Conservation (phyloP, 208 protist species). For the Leishmania gerbilli region DNA sequence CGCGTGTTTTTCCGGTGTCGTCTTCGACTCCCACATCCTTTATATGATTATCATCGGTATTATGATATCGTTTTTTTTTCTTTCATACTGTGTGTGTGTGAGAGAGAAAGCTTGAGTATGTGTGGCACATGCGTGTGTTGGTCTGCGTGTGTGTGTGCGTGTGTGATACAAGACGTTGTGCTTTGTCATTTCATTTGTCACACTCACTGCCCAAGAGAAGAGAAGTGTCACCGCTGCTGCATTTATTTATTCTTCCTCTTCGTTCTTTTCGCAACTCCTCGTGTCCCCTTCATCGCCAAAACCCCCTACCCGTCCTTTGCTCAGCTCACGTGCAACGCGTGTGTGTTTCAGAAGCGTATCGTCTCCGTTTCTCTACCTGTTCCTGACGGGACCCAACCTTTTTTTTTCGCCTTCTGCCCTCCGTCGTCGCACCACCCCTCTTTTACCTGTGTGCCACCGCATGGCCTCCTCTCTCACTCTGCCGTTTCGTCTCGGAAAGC, state of each 20-base stretch:
- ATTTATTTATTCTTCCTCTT: conserved; percentile 7
- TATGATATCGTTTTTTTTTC: not conserved
- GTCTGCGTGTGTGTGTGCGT: not conserved
- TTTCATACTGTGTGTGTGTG: not conserved
- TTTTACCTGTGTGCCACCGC: not conserved
- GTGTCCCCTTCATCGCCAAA: not conserved
- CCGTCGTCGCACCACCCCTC: not conserved
- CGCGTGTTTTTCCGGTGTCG: not conserved
- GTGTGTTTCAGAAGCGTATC: not conserved
- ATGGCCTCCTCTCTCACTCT: not conserved
- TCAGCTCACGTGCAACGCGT: not conserved
- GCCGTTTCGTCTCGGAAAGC: not conserved
- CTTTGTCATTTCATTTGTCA: not conserved
- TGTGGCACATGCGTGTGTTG: not conserved
- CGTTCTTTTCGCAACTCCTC: conserved; percentile 8
- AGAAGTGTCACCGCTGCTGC: not conserved
- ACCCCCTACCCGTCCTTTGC: not conserved
- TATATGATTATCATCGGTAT: not conserved
- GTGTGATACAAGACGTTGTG: not conserved
- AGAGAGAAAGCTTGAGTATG: not conserved
- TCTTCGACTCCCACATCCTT: not conserved
- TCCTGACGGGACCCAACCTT: not conserved
- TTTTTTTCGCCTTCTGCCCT: not conserved
- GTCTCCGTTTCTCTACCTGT: not conserved
- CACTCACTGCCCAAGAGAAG: not conserved